Percentiles rank a stretch among this genome's conserved stretches.
phyloP scores from a whole-genome alignment of 2,329 filamentous ascomycete species.

The Claviceps digitariae region DNA sequence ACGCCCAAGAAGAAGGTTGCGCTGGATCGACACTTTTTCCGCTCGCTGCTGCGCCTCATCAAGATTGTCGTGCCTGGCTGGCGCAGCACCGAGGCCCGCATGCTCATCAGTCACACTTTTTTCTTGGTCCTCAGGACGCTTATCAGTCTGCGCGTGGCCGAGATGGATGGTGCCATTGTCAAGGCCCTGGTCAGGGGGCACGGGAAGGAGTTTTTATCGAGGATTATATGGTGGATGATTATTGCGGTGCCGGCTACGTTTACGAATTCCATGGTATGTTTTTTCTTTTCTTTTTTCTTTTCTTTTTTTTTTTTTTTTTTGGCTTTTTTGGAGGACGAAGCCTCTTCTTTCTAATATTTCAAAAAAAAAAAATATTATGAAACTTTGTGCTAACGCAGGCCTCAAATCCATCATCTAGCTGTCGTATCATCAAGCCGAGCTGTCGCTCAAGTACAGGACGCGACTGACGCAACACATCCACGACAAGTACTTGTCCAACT shows the following conservation, averaged over 20 bases:
- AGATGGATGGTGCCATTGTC: slow-evolving; percentile 87
- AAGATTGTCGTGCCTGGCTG: slow-evolving; percentile 84
- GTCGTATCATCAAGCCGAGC: slow-evolving; percentile 90
- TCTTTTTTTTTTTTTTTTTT: neutral
- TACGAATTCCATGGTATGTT: slow-evolving; percentile 88
- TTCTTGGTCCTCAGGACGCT: slow-evolving; percentile 84
- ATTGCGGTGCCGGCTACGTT: slow-evolving; percentile 94
- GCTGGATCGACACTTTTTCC: slow-evolving; percentile 71
- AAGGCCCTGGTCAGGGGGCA: slow-evolving; percentile 85
- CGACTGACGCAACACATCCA: slow-evolving; percentile 91
- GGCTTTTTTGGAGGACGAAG: no score
- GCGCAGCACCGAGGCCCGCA: slow-evolving; percentile 72
- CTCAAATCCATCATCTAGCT: no score
- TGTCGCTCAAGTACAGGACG: slow-evolving; percentile 84
- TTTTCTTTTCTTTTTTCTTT: neutral
- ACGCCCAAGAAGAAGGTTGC: slow-evolving; percentile 67
- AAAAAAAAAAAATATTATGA: no score
- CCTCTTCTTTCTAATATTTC: no score
- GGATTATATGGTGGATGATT: slow-evolving; percentile 96
- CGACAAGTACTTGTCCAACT: slow-evolving; percentile 87
- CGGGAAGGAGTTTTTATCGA: slow-evolving; percentile 76
- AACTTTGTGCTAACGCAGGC: neutral
- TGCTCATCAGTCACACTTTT: slow-evolving; percentile 82
- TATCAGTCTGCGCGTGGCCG: slow-evolving; percentile 89
- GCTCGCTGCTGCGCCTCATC: slow-evolving; percentile 62